These are phyloP conservation scores for Primulina eburnea DNA, from an alignment of 257 asterid genomes.

Conservation along the genomic window DNA sequence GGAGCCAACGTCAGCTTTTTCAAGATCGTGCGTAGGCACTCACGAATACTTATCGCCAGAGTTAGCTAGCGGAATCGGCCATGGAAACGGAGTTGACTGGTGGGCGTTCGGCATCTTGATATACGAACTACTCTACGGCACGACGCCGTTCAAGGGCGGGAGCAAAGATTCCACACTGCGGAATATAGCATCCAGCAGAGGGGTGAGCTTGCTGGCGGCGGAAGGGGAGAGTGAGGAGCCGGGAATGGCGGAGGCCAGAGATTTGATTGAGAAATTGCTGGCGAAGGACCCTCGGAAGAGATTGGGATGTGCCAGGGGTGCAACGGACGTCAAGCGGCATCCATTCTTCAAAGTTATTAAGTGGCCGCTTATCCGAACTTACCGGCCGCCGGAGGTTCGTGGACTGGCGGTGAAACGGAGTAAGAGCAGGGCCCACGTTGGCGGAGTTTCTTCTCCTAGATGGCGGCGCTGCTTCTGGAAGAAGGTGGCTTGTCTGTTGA, in stretches of 20 bases:
- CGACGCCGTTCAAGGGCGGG: conserved; percentile 80
- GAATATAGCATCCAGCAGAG: conserved; percentile 69
- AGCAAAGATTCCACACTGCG: conserved; percentile 89
- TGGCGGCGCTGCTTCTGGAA: conserved; percentile 69
- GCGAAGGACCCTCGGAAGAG: conserved; percentile 75
- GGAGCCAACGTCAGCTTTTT: conserved; percentile 76
- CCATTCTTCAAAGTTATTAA: conserved; percentile 79
- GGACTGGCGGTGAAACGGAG: conserved; percentile 61
- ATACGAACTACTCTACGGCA: conserved; percentile 62
- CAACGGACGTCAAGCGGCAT: conserved; percentile 89
- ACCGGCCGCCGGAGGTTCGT: conserved; percentile 80
- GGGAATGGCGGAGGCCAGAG: conserved; percentile 56
- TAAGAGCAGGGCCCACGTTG: conserved; percentile 44
- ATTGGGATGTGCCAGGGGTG: conserved; percentile 77
- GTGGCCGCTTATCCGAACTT: conserved; percentile 85
- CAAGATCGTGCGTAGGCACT: conserved; percentile 81
- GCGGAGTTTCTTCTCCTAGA: conserved; percentile 45
- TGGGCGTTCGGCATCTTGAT: conserved; percentile 88
- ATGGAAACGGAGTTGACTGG: conserved; percentile 95
- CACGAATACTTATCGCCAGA: conserved; percentile 91
- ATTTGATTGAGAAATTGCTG: conserved; percentile 64
- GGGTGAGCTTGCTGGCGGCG: conserved; percentile 47
- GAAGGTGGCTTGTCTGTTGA: conserved; percentile 52
- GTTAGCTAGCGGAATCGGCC: conserved; percentile 64
- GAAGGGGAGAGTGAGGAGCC: conserved; percentile 34